Evolutionary conservation across 306 rosid species (phyloP).

Genomic region (Malus fusca): DNA sequence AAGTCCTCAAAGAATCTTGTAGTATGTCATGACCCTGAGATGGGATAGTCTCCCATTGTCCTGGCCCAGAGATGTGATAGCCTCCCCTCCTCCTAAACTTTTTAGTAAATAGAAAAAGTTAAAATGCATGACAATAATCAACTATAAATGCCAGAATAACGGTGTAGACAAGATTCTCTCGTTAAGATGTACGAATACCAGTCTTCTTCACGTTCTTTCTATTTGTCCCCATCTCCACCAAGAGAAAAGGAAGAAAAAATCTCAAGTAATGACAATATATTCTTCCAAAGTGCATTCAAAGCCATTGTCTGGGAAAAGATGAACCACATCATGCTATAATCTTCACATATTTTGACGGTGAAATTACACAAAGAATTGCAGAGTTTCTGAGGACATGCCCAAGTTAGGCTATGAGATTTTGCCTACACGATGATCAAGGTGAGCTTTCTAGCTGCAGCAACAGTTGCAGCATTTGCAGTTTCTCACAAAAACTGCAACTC

Average conservation of each 20-base stretch:
- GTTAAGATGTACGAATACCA: too few species aligned
- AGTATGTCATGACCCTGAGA: too few species aligned
- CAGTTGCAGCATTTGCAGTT: conserved; percentile 31
- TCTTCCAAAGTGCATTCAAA: conserved; percentile 18
- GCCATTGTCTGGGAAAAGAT: conserved; percentile 13
- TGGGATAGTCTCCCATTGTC: too few species aligned
- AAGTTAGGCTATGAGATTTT: not conserved
- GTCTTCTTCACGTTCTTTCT: not conserved
- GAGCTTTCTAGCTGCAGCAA: conserved; percentile 34
- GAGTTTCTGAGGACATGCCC: conserved; percentile 4
- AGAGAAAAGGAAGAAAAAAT: not conserved
- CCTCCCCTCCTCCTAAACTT: too few species aligned
- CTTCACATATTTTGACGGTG: conserved; percentile 24
- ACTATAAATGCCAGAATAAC: too few species aligned
- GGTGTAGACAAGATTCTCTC: too few species aligned
- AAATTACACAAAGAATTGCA: conserved; percentile 5
- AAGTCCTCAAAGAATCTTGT: too few species aligned
- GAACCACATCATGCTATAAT: conserved; percentile 27
- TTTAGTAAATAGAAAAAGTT: too few species aligned
- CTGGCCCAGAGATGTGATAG: too few species aligned
- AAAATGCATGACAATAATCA: not conserved
- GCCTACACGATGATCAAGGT: conserved; percentile 38
- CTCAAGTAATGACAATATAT: not conserved
- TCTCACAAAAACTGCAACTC: conserved; percentile 12
- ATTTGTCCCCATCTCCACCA: not conserved